Evolutionary conservation across 331 rosid species (phyloP).

Genomic region (Telfairia occidentalis): DNA sequence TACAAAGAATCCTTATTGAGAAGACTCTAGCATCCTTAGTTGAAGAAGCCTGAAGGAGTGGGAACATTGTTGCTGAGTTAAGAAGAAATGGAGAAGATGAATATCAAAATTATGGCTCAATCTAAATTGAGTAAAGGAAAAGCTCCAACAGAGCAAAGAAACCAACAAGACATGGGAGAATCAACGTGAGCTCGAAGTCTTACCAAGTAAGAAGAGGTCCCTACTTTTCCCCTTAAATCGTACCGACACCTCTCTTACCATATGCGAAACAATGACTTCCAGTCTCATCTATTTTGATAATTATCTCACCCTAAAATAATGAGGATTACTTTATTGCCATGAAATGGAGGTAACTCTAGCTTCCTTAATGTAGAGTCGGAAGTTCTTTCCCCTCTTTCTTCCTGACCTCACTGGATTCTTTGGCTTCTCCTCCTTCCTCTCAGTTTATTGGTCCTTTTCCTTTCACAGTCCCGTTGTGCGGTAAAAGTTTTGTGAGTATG

Average conservation of each 20-base stretch:
- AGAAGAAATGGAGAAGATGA: neutral
- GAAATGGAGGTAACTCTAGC: neutral
- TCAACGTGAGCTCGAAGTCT: neutral
- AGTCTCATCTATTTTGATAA: neutral
- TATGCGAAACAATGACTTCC: neutral
- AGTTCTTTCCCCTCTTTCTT: neutral
- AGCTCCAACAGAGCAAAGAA: neutral
- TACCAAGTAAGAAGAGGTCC: neutral
- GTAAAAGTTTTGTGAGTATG: neutral
- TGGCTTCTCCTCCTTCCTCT: neutral
- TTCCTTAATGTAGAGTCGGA: neutral
- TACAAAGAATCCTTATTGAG: neutral
- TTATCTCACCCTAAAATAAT: neutral
- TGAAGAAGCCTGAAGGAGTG: neutral
- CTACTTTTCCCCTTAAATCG: neutral
- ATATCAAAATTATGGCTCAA: neutral
- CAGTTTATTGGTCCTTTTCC: neutral
- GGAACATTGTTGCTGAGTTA: neutral
- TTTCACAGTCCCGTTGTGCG: neutral
- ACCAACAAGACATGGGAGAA: neutral
- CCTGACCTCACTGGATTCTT: neutral
- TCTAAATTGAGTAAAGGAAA: neutral
- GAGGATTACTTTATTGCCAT: neutral
- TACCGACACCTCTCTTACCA: neutral
- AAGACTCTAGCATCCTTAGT: neutral